Conservation (phyloP, 805 yeast genomes). For the Grigorovia yakushimaensis region DNA sequence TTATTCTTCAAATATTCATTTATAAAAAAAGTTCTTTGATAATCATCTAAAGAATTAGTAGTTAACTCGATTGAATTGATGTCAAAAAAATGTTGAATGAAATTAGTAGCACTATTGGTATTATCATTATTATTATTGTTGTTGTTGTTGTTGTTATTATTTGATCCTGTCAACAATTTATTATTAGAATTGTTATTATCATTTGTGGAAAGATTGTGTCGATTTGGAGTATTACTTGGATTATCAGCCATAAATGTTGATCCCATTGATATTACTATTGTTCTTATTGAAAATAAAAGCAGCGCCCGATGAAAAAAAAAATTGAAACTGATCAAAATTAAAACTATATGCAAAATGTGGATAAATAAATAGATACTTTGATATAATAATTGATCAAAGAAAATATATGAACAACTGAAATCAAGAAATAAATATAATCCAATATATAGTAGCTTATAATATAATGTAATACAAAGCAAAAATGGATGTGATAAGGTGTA, state of each 20-base stretch:
- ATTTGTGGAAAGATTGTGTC: not conserved
- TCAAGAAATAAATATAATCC: too few relatives aligned
- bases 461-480: too few relatives aligned
- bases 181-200: not conserved
- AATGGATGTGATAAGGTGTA: not conserved
- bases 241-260: not conserved
- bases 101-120: not conserved
- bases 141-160: not conserved
- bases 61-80: slow-evolving; percentile 1
- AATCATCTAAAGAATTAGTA: slow-evolving; percentile 1
- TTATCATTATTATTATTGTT: not conserved
- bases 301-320: too few relatives aligned
- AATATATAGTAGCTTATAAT: not conserved
- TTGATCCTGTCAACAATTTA: not conserved
- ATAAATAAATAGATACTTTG: too few relatives aligned
- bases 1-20: not conserved
- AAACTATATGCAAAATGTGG: too few relatives aligned
- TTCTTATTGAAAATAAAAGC: too few relatives aligned
- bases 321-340: too few relatives aligned
- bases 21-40: not conserved
- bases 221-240: not conserved
- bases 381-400: too few relatives aligned
- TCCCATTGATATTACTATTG: not conserved
- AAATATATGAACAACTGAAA: too few relatives aligned
- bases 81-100: not conserved